Conservation (phyloP, 192 early-diverging fungal genomes). For the Rhizophagus prolifer region DNA sequence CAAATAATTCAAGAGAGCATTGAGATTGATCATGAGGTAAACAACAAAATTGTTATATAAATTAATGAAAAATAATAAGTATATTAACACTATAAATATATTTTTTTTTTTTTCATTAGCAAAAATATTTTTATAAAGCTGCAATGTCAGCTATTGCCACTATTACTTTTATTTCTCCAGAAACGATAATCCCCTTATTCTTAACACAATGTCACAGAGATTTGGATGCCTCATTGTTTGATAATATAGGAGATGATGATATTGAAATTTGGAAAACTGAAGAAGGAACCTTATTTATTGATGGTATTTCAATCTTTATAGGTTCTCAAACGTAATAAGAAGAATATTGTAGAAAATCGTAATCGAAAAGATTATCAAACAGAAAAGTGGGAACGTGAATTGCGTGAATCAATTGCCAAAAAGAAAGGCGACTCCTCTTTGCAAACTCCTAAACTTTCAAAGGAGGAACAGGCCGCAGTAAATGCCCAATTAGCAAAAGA, state of each 20-base stretch:
- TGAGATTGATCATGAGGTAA: constrained; percentile 36
- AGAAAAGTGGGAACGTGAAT: constrained; percentile 77
- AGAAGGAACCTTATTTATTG: constrained; percentile 66
- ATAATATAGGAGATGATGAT: constrained; percentile 57
- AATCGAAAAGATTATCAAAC: constrained; percentile 60
- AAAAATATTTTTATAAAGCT: constrained; percentile 56
- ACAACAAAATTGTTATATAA: constrained; percentile 3
- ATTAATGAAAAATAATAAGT: constrained; percentile 17
- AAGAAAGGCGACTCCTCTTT: constrained; percentile 49
- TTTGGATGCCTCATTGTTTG: constrained; percentile 51
- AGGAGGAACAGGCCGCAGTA: constrained; percentile 74
- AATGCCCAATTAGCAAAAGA: constrained; percentile 75
- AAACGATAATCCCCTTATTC: constrained; percentile 47
- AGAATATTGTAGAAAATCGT: constrained; percentile 44
- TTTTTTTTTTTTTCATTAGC: constrained; percentile 36
- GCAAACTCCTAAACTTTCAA: constrained; percentile 56
- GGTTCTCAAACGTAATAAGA: constrained; percentile 58
- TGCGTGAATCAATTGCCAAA: constrained; percentile 72
- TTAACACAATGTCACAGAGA: constrained; percentile 47
- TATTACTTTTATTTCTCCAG: constrained; percentile 59
- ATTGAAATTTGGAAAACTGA: constrained; percentile 69
- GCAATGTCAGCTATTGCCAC: constrained; percentile 63
- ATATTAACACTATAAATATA: constrained; percentile 22
- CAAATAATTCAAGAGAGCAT: constrained; percentile 48
- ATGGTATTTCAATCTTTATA: constrained; percentile 39